phyloP scores from a whole-genome alignment of 495 filamentous ascomycete species.

The Mytilinidion resinicola region DNA sequence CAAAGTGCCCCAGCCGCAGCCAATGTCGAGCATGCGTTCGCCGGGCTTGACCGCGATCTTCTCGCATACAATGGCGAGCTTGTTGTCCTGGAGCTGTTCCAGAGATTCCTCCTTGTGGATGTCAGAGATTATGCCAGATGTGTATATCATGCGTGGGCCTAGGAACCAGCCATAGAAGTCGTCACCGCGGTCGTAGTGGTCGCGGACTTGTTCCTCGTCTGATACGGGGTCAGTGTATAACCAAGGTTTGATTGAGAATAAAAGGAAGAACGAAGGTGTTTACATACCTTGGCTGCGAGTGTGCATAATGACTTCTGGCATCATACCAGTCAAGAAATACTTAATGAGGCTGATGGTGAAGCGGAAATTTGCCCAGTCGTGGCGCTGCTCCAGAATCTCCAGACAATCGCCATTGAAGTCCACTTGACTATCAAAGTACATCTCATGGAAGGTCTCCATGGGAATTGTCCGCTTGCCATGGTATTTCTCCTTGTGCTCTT shows the following conservation, averaged over 20 bases:
- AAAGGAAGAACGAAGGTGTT: background rate
- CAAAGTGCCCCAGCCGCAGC: constrained; percentile 84
- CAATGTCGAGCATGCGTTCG: constrained; percentile 72
- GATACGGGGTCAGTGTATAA: constrained; percentile 3
- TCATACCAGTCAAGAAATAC: constrained; percentile 64
- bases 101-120: constrained; percentile 68
- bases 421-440: constrained; percentile 81
- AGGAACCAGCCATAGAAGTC: constrained; percentile 89
- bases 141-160: constrained; percentile 87
- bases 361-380: constrained; percentile 80
- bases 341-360: constrained; percentile 68
- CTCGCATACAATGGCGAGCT: constrained; percentile 76
- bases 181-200: constrained; percentile 82
- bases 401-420: constrained; percentile 80
- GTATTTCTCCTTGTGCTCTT: constrained; percentile 65
- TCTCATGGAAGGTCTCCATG: constrained; percentile 81
- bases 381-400: constrained; percentile 74
- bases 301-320: constrained; percentile 74
- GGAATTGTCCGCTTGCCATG: constrained; percentile 73
- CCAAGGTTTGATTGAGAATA: too few species aligned
- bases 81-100: constrained; percentile 86
- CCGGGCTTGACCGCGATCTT: constrained; percentile 69
- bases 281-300: constrained; percentile 61
- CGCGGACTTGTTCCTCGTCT: constrained; percentile 85
- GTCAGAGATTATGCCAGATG: constrained; percentile 74